Percentiles rank a stretch among this genome's conserved stretches.
Conservation (phyloP, 768 basidiomycete genomes). For the Gloeopeniophorella convolvens region DNA sequence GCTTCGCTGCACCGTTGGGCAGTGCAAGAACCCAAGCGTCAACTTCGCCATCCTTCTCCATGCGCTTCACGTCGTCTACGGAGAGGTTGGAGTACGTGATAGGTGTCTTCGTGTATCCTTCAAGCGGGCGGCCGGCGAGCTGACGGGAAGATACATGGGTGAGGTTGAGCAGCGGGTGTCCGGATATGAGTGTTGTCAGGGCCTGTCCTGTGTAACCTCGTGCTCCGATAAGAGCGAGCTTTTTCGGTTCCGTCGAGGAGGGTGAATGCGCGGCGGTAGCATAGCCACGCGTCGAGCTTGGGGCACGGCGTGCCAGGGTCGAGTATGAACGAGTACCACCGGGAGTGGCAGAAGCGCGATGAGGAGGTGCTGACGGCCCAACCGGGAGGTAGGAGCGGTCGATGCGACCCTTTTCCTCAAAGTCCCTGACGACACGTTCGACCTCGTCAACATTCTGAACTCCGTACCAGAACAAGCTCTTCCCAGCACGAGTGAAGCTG, state of each 20-base stretch:
- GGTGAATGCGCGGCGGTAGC: conserved; percentile 51
- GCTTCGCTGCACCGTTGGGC: conserved; percentile 95
- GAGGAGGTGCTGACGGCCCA: conserved; percentile 60
- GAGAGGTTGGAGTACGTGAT: conserved; percentile 80
- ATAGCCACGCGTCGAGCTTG: conserved; percentile 64
- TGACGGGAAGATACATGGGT: conserved; percentile 97
- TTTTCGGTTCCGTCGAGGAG: conserved; percentile 63
- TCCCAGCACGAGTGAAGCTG: conserved; percentile 91
- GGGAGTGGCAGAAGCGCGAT: conserved; percentile 33
- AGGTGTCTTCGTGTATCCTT: conserved; percentile 70
- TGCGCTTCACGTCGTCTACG: conserved; percentile 66
- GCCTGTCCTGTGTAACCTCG: conserved; percentile 95
- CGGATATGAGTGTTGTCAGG: conserved; percentile 75
- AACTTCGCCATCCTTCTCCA: conserved; percentile 87
- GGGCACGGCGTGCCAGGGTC: conserved; percentile 44
- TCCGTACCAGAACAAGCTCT: conserved; percentile 97
- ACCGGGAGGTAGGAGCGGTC: conserved; percentile 89
- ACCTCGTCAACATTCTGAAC: conserved; percentile 88
- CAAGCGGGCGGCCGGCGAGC: conserved; percentile 73
- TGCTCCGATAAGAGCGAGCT: conserved; percentile 91
- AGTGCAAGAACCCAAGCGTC: conserved; percentile 99
- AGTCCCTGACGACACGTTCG: conserved; percentile 67
- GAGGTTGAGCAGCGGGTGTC: conserved; percentile 84
- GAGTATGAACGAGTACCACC: conserved; percentile 51
- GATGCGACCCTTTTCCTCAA: conserved; percentile 73